A percentile compares a stretch with the other conserved stretches of the same genome.
Evolutionary conservation across 2,329 filamentous ascomycete genomes (phyloP).

Genomic region (Sporothrix pseudoabietina): DNA sequence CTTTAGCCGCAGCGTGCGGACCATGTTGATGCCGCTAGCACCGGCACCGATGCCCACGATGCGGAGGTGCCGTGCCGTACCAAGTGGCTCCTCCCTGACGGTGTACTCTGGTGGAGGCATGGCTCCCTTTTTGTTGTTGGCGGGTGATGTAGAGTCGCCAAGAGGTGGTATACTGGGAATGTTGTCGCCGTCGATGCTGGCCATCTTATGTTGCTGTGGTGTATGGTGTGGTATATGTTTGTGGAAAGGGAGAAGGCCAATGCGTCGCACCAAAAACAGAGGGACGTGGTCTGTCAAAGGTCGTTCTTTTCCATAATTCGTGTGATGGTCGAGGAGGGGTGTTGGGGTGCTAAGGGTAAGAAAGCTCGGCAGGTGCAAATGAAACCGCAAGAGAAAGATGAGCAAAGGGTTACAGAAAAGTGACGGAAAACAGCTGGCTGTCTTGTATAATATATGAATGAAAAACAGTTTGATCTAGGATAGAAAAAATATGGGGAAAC

Average conservation of each 20-base stretch:
- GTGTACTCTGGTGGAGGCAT: slow-evolving; percentile 25
- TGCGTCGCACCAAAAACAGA: not conserved
- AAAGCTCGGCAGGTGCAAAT: not conserved
- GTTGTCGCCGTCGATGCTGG: not conserved
- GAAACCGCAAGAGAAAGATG: not conserved
- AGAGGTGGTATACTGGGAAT: not conserved
- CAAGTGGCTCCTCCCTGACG: slow-evolving; percentile 34
- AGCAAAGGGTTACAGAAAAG: not conserved
- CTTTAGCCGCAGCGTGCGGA: slow-evolving; percentile 49
- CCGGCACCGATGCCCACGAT: slow-evolving; percentile 51
- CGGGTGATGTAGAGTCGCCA: not conserved
- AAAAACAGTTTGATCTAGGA: not conserved
- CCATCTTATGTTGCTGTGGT: not conserved
- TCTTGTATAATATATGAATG: not conserved
- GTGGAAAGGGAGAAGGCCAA: not conserved
- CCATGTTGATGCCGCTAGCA: slow-evolving; percentile 43
- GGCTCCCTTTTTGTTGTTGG: not conserved
- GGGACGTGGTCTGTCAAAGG: not conserved
- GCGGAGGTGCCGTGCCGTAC: slow-evolving; percentile 44
- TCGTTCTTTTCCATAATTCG: not conserved
- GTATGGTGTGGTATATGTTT: not conserved
- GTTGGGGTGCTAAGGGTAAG: not conserved
- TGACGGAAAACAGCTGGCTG: not conserved
- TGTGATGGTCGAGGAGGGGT: not conserved
- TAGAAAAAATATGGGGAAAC: not conserved